phyloP scores from a whole-genome alignment of 2,329 filamentous ascomycete species.

The Tolypocladium ovalisporum region DNA sequence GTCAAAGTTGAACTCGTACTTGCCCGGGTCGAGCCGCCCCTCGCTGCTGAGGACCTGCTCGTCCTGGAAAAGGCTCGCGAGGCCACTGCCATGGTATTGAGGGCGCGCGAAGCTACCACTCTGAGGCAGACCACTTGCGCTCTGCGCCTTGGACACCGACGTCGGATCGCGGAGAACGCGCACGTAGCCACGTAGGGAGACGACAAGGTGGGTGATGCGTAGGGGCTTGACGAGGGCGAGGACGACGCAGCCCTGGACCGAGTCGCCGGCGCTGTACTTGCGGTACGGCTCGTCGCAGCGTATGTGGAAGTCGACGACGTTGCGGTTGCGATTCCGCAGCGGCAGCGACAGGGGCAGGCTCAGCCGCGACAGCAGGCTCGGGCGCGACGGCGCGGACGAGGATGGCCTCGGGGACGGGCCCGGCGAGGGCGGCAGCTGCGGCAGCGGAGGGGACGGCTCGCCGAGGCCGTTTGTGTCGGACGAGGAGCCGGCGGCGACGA shows the following conservation, averaged over 20 bases:
- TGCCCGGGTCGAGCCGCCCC: conserved; percentile 60
- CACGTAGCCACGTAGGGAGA: conserved; percentile 68
- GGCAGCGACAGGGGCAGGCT: conserved; percentile 37
- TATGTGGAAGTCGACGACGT: conserved; percentile 69
- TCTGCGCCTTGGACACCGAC: conserved; percentile 40
- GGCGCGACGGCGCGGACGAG: conserved; percentile 13
- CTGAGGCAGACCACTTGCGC: conserved; percentile 29
- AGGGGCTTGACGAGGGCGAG: conserved; percentile 64
- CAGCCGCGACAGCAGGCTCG: conserved; percentile 40
- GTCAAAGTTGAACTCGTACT: conserved; percentile 72
- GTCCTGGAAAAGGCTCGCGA: conserved; percentile 74
- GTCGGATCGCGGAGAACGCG: conserved; percentile 65
- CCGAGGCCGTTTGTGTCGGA: conserved; percentile 2
- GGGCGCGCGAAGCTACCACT: conserved; percentile 25
- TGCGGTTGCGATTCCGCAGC: conserved; percentile 44
- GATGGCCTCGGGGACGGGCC: conserved; percentile 11
- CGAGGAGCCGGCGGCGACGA: conserved; percentile 17
- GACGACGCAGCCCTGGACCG: conserved; percentile 62
- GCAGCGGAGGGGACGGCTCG: conserved; percentile 16
- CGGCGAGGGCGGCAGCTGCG: conserved; percentile 19
- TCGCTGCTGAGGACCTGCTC: conserved; percentile 72
- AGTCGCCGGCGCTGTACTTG: conserved; percentile 64
- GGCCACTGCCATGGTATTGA: conserved; percentile 63
- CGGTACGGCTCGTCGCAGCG: conserved; percentile 67
- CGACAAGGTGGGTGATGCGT: conserved; percentile 69